Evolutionary conservation across 768 basidiomycete genomes (phyloP), one percentile per base, ranked within the genome.

Genomic region (Agrocybe pediades): DNA sequence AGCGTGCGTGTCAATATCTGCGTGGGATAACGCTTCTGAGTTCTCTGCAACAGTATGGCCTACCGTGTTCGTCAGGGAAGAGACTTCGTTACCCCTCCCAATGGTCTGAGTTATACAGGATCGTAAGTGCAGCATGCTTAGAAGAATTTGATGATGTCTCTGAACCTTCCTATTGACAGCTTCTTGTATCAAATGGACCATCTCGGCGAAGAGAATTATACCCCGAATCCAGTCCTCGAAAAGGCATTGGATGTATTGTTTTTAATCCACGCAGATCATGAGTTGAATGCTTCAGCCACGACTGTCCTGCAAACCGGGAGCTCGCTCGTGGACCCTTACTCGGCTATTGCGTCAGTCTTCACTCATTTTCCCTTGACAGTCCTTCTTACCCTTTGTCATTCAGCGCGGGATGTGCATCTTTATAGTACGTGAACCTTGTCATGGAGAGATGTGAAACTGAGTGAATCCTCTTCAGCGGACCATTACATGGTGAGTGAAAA

Each of bases 121-220:
- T 88, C 89, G 89, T 90, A 63, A 61, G 84, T 49, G 15, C 41
- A 24, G 46, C 5, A 9, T 9, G 26, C n/a, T 17, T 6, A 9
- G 19, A 40, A 17, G 7, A 9, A 23, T 27, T 23, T 7, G 17
- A 26, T 9, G 23, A 16, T 26, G 9, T 9, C 5, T 39, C 15
- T 25, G 7, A 29, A 15, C 40, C 30, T 13, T 0, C 30, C 25
- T 15, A 23, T 16, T 13, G 47, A 20, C 56, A 90, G 87, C 6
- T 96, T 95, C 77, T 68, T 96, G 46, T 96, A 93, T 71, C 90
- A 94, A 72, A 88, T 95, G 79, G 93, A 95, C 59, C 85, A 93
- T 62, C 74, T 92, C 11, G 80, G 86, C 55, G 79, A 87, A 67
- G 74, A 84, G 62, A 74, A 85, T 58, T 95, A 92, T 71, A 75